Percentiles rank a stretch among this genome's conserved stretches.
phyloP scores from a whole-genome alignment of 305 asterid genomes.

The Solanum hybrid region DNA sequence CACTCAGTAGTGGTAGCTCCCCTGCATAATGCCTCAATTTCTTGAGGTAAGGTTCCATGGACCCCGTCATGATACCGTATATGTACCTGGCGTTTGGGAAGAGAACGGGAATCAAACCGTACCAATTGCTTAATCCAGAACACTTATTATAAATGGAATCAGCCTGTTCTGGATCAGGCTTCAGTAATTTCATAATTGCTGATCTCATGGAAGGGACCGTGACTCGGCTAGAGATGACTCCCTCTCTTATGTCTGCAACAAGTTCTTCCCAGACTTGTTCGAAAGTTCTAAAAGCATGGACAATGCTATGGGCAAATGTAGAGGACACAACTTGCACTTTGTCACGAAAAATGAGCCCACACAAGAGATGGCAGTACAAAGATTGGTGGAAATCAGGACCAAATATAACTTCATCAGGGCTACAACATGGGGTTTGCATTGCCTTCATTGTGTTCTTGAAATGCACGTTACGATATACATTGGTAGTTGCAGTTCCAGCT shows the following conservation, averaged over 20 bases:
- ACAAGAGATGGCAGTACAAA: slow-evolving; percentile 73
- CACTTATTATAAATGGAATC: slow-evolving; percentile 32
- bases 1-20: slow-evolving; percentile 61
- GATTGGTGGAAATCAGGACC: slow-evolving; percentile 92
- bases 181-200: slow-evolving; percentile 47
- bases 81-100: slow-evolving; percentile 75
- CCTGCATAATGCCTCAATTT: slow-evolving; percentile 90
- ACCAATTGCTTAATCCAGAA: slow-evolving; percentile 57
- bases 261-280: slow-evolving; percentile 78
- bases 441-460: no score
- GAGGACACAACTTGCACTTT: slow-evolving; percentile 79
- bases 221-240: slow-evolving; percentile 45
- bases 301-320: slow-evolving; percentile 84
- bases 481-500: no score
- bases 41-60: slow-evolving; percentile 88
- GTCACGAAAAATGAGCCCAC: slow-evolving; percentile 63
- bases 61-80: slow-evolving; percentile 95
- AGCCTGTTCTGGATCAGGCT: slow-evolving; percentile 66
- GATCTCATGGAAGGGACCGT: slow-evolving; percentile 63
- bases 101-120: slow-evolving; percentile 60
- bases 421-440: slow-evolving; percentile 30
- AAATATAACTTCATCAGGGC: slow-evolving; percentile 93
- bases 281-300: slow-evolving; percentile 76
- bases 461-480: no score
- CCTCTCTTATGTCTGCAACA: slow-evolving; percentile 51